A percentile compares a stretch with the other conserved stretches of the same genome.
These are phyloP conservation scores for Pycnococcus provasolii DNA, from an alignment of 139 green algal genomes.

Conservation along the genomic window DNA sequence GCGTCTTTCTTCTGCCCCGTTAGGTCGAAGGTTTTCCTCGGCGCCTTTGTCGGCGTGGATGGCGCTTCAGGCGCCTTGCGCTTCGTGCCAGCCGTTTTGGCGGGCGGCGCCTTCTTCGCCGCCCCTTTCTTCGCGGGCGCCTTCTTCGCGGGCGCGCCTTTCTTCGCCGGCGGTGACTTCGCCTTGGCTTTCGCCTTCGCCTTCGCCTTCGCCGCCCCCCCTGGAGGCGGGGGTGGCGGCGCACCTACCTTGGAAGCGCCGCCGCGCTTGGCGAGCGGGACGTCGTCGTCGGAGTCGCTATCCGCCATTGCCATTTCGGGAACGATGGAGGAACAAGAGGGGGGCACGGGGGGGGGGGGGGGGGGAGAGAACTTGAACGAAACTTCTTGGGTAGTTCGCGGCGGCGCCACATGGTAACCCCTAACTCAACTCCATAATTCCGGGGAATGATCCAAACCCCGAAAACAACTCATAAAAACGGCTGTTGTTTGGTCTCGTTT, in stretches of 20 bases:
- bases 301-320: neutral
- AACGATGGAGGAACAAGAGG: no score
- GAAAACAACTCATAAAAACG: no score
- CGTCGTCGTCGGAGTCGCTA: neutral
- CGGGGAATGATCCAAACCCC: no score
- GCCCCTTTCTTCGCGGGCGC: neutral
- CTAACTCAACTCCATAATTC: no score
- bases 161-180: neutral
- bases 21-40: slow-evolving; percentile 11
- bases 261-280: neutral
- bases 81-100: neutral
- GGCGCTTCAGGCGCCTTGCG: no score
- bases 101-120: neutral
- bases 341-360: no score
- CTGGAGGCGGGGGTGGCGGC: neutral
- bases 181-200: neutral
- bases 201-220: neutral
- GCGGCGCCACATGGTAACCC: no score
- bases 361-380: no score
- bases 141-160: slow-evolving; percentile 2
- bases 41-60: neutral
- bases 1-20: slow-evolving; percentile 8
- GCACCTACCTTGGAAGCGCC: neutral
- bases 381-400: no score
- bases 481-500: no score